Evolutionary conservation across 1,284 basidiomycete species (phyloP), one percentile per base, ranked within the genome.

Genomic region (Inonotus obliquus): DNA sequence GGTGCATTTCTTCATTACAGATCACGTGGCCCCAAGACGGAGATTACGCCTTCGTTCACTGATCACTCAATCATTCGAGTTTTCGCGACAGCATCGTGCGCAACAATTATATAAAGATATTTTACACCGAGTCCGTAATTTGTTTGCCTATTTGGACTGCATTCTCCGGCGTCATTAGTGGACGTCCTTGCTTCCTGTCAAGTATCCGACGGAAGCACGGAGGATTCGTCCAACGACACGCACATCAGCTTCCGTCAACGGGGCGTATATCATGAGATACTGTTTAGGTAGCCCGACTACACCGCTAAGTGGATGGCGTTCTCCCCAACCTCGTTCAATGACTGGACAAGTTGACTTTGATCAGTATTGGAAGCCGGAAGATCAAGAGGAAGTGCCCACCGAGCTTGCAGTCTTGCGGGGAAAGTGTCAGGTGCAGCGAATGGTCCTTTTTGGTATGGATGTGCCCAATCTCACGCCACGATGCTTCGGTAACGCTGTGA

Each of bases 261-360:
- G 70, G 9, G 70, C 68, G 45, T 71, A 71, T 10, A 71, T 64
- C 61, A 70, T 61, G 21, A 69, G 56, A 54, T 71, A 71, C 53
- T 71, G 68, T 53, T 67, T 66, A 6, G 69, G 69, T 4, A 53
- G 35, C 19, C 21, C 39, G 6, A 37, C 17, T 17, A 60, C 51
- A 10, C 69, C 69, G 38, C 66, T 64, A 11, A 69, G 60, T 13
- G 65, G 65, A 53, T 72, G 70, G 11, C 69, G 62, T 57, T 69
- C 68, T 37, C 69, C 69, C 68, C 70, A 71, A 13, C 68, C 68
- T 11, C 63, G 57, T 51, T 70, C 68, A 49, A 72, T 71, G 9
- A 69, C 69, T 70, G 32, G 6, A 14, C 17, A 6, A 17, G 19
- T 39, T 11, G n/a, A 47, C n/a, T 32, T 32, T 32, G 9, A 32